Percentiles rank a stretch among this genome's conserved stretches.
Conservation (phyloP, 2,329 filamentous ascomycete genomes). For the Trichoderma arundinaceum region DNA sequence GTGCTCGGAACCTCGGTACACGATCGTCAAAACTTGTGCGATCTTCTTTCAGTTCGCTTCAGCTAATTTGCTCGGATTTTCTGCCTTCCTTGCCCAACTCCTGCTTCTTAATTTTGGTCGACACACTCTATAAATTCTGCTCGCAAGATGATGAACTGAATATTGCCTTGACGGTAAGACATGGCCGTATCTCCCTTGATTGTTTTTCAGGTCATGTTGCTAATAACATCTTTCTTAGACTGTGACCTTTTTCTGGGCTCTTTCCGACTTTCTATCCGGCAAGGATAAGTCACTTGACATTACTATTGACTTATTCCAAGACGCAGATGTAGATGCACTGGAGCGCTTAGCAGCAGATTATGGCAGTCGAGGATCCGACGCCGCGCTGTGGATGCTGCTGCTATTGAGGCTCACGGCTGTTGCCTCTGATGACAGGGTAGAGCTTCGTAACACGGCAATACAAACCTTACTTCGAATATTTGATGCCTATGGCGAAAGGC, state of each 20-base stretch:
- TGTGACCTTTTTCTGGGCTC: conserved; percentile 93
- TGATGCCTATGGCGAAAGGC: conserved; percentile 83
- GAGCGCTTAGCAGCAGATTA: conserved; percentile 64
- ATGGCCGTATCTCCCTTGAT: too few relatives aligned
- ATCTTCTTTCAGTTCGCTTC: conserved; percentile 85
- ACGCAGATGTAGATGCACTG: conserved; percentile 57
- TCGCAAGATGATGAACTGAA: conserved; percentile 91
- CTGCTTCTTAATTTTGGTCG: conserved; percentile 78
- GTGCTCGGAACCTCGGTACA: conserved; percentile 52
- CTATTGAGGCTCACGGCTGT: conserved; percentile 73
- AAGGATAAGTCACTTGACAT: conserved; percentile 64
- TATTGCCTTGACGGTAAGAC: conserved; percentile 83
- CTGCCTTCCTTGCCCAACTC: conserved; percentile 72
- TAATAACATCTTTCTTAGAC: conserved; percentile 58
- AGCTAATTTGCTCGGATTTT: conserved; percentile 95
- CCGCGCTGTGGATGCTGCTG: conserved; percentile 79
- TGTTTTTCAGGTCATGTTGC: not conserved
- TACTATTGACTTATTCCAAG: conserved; percentile 60
- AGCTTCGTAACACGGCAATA: conserved; percentile 84
- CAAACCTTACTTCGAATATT: conserved; percentile 92
- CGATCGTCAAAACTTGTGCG: conserved; percentile 78
- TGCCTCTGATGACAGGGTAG: conserved; percentile 72
- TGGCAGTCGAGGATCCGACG: conserved; percentile 65
- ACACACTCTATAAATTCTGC: conserved; percentile 88
- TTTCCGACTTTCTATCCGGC: conserved; percentile 82